Evolutionary conservation across 805 yeast species (phyloP), one percentile per base, ranked within the genome.

Genomic region (Lachancea nothofagi): DNA sequence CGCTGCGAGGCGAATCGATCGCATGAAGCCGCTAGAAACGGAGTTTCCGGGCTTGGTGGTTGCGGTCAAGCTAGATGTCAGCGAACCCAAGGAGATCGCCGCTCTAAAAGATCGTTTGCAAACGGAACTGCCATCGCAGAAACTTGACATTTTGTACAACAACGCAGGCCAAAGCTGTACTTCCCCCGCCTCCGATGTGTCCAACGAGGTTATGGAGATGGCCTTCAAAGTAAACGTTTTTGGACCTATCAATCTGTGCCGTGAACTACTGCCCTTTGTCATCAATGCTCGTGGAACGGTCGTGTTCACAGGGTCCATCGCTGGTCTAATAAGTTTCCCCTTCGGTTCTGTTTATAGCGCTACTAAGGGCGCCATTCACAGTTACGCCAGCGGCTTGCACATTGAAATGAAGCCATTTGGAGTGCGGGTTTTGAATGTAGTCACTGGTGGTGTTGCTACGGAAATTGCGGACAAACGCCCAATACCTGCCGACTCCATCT

Each of bases 121-220:
- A 0, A 47, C 51, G 2, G 66, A 71, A 28, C 43, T 65, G 24
- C 66, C 71, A 7, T 74, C 70, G 26, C 73, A 72, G 1, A 66
- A 69, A 36, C 56, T 82, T 41, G 86, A 83, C 50, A 49, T 80
- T 7, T 59, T 83, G 38, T 82, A 69, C 63, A 83, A 84, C 59
- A 84, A 83, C 57, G 94, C 94, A 1, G 89, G 89, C 13, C 80
- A 74, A 49, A 71, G 86, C 15, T 83, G 89, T 51, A 74, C 84
- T 0, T 68, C 77, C 38, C 85, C 93, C 1, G 85, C 83, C 0
- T 46, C 73, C 33, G 93, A 83, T 59, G 82, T 78, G 2, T 62
- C 71, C 3, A 78, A 81, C 54, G 79, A 70, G 9, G 69, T 61
- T 24, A 49, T 77, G 21, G 63, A 59, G 25, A 70, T 70, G 46